Conservation (phyloP, 2,329 filamentous ascomycete genomes). For the Fusarium xylarioides region DNA sequence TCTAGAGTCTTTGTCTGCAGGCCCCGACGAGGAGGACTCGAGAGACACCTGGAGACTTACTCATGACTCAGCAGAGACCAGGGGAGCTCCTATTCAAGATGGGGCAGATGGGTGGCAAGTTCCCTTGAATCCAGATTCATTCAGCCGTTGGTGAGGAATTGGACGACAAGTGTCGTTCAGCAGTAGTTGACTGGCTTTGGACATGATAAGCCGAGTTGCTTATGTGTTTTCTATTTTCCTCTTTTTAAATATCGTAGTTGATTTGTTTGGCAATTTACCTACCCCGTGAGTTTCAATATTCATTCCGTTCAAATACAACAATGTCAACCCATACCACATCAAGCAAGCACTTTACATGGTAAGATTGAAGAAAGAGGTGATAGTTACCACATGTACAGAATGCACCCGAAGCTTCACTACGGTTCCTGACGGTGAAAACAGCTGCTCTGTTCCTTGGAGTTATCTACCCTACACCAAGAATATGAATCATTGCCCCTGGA, state of each 20-base stretch:
- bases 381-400: neutral
- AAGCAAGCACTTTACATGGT: neutral
- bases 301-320: neutral
- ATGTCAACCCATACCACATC: neutral
- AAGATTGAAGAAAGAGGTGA: neutral
- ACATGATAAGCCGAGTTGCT: neutral
- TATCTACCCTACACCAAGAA: conserved; percentile 10
- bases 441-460: neutral
- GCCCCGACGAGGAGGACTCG: neutral
- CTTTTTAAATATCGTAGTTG: no score
- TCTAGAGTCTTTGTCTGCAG: neutral
- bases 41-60: neutral
- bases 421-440: neutral
- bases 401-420: neutral
- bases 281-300: neutral
- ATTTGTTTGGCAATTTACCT: neutral
- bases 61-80: neutral
- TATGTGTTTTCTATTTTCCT: neutral
- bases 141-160: neutral
- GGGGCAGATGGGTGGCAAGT: neutral
- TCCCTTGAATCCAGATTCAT: neutral
- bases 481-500: no score
- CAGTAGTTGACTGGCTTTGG: neutral
- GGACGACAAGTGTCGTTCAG: neutral
- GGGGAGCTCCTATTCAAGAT: neutral